Conservation (phyloP, 2,329 filamentous ascomycete genomes). For the Alternaria sp. region DNA sequence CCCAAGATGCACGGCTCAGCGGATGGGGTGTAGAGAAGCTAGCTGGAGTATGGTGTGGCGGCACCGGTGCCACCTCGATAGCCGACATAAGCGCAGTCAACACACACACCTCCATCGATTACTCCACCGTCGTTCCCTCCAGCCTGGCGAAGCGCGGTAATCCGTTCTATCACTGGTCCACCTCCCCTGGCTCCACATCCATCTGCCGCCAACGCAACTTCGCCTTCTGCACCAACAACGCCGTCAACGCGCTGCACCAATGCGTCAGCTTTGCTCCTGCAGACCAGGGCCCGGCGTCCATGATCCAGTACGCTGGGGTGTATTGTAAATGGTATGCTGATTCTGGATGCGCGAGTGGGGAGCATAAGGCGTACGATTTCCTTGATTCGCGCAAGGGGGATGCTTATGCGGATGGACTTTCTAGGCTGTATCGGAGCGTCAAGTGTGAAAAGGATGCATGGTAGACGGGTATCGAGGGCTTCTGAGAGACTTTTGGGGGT, state of each 20-base stretch:
- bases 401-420: neutral
- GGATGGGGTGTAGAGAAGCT: neutral
- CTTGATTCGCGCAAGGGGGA: neutral
- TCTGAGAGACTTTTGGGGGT: too few relatives aligned
- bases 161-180: neutral
- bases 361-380: neutral
- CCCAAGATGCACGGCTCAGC: neutral
- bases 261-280: slow-evolving; percentile 7
- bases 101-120: too few relatives aligned
- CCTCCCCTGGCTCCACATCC: neutral
- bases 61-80: neutral
- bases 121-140: too few relatives aligned
- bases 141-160: neutral
- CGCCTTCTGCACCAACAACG: slow-evolving; percentile 6
- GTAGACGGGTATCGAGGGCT: neutral
- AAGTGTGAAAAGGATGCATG: neutral
- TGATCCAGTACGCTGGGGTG: neutral
- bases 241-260: neutral
- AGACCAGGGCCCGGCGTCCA: neutral
- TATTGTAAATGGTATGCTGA: slow-evolving; percentile 10
- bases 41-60: neutral
- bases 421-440: neutral
- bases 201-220: neutral
- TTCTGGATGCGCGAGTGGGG: neutral
- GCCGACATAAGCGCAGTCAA: neutral